phyloP scores from a whole-genome alignment of 192 early-diverging fungal species.

The Coemansia sp. region DNA sequence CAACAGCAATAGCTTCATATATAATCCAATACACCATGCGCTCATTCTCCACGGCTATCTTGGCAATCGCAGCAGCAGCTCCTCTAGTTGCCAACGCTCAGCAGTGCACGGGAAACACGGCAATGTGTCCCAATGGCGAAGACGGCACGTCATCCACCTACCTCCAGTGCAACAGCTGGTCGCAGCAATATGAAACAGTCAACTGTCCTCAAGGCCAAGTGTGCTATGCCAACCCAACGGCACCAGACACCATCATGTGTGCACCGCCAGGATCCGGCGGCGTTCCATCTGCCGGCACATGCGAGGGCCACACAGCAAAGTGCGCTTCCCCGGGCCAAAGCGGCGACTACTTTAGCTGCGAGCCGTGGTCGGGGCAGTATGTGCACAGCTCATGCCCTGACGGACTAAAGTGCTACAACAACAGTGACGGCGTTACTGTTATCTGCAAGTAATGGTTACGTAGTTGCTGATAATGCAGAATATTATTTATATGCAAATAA shows the following conservation, averaged over 20 bases:
- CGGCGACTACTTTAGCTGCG: slow-evolving; percentile 39
- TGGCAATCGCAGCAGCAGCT: slow-evolving; percentile 15
- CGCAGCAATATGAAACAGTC: slow-evolving; percentile 26
- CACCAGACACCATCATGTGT: slow-evolving; percentile 34
- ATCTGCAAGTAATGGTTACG: slow-evolving; percentile 16
- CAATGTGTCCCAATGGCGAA: slow-evolving; percentile 38
- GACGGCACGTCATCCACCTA: slow-evolving; percentile 42
- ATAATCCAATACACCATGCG: slow-evolving; percentile 4
- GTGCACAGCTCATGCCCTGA: slow-evolving; percentile 23
- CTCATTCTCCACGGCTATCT: slow-evolving; percentile 8
- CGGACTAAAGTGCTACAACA: slow-evolving; percentile 37
- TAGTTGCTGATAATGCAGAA: too few relatives aligned
- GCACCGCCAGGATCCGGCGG: slow-evolving; percentile 42
- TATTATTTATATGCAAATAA: too few relatives aligned
- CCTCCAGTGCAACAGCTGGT: slow-evolving; percentile 44
- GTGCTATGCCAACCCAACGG: slow-evolving; percentile 46
- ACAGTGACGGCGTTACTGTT: slow-evolving; percentile 21
- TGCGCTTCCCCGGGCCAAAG: slow-evolving; percentile 24
- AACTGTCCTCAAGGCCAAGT: slow-evolving; percentile 37
- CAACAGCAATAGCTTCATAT: neutral
- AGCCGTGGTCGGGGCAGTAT: slow-evolving; percentile 39
- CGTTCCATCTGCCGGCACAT: slow-evolving; percentile 29
- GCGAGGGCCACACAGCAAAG: slow-evolving; percentile 34
- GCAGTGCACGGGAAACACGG: slow-evolving; percentile 37
- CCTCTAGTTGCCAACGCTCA: slow-evolving; percentile 8